These are phyloP conservation scores for Cyclospora cayetanensis DNA, from an alignment of 169 alveolate genomes.

Conservation along the genomic window DNA sequence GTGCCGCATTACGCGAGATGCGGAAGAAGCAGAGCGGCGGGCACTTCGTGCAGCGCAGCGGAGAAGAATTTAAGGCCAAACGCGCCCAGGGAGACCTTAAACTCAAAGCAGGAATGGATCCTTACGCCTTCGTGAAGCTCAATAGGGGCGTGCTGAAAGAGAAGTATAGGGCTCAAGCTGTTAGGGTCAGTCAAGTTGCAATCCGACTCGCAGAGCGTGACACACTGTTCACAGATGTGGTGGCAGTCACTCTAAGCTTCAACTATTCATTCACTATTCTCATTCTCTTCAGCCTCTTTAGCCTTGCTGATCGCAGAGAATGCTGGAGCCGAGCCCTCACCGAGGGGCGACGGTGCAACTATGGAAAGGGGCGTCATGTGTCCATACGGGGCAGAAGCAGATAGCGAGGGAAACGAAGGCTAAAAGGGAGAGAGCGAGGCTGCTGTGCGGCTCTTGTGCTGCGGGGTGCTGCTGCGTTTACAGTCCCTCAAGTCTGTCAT, in stretches of 20 bases:
- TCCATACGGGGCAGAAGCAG: too few relatives aligned
- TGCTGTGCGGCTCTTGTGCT: not conserved
- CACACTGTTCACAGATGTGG: too few relatives aligned
- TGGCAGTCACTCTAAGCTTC: too few relatives aligned
- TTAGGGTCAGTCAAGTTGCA: conserved; percentile 49
- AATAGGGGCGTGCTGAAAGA: conserved; percentile 63
- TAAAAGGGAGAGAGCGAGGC: too few relatives aligned
- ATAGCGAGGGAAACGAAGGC: too few relatives aligned
- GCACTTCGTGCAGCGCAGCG: conserved; percentile 54
- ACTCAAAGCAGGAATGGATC: conserved; percentile 53
- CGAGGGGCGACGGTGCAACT: too few relatives aligned
- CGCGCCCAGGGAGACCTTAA: conserved; percentile 69
- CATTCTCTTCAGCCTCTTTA: too few relatives aligned
- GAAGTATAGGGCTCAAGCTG: conserved; percentile 52
- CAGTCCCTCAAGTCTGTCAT: conserved; percentile 22
- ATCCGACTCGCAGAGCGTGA: too few relatives aligned
- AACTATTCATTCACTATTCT: too few relatives aligned
- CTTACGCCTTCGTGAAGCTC: conserved; percentile 66
- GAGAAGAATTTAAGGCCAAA: conserved; percentile 47
- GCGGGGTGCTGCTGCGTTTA: not conserved
- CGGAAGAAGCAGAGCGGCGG: conserved; percentile 52
- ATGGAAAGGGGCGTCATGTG: too few relatives aligned
- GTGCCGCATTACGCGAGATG: conserved; percentile 28
- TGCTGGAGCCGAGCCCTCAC: too few relatives aligned
- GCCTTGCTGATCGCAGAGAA: too few relatives aligned